Evolutionary conservation across 2,329 filamentous ascomycete genomes (phyloP), one percentile per base, ranked within the genome.

Genomic region (Blumeria graminis): DNA sequence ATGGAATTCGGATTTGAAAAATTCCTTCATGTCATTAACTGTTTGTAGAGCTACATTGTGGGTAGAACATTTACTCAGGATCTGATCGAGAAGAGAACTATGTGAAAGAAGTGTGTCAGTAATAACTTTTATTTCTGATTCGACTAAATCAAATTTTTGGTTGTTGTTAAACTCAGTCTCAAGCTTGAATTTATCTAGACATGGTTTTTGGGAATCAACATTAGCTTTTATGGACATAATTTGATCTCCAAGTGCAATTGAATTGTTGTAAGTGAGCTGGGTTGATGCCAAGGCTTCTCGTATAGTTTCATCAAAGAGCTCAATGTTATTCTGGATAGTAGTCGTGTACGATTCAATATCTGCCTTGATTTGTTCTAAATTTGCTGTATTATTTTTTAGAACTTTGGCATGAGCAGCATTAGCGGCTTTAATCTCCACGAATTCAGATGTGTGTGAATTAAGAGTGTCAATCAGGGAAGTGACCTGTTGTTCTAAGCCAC

Each of bases 401-500:
- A 56, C 57, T 5, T 58, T 16, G 14, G 46, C 14, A 51, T 60
- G 58, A 22, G 57, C 35, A 11, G 45, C 46, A 36, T 33, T 18
- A 16, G 54, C 28, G 3, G 55, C 38, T 32, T 61, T 59, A 43
- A 61, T 57, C 11, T 59, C 59, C 3, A 58, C 58, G n/a, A 61
- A 33, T 22, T 56, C 46, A 43, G 56, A 18, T n/a, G 51, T 55
- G 33, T 61, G 60, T 1, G 56, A 14, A 18, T 57, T 50, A 10
- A 59, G 54, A n/a, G 33, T 52, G 22, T 50, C 36, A 7, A 43
- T 36, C 10, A 53, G 11, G 11, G 38, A 41, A 41, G 11, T 41
- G 3, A 41, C 3, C 2, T 41, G 38, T 41, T 41, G 3, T 41
- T 41, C 11, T 16, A 41, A 41, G n/a, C 11, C 11, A 6, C n/a